phyloP scores from a whole-genome alignment of 345 rosid species.

The Isatis tinctoria region DNA sequence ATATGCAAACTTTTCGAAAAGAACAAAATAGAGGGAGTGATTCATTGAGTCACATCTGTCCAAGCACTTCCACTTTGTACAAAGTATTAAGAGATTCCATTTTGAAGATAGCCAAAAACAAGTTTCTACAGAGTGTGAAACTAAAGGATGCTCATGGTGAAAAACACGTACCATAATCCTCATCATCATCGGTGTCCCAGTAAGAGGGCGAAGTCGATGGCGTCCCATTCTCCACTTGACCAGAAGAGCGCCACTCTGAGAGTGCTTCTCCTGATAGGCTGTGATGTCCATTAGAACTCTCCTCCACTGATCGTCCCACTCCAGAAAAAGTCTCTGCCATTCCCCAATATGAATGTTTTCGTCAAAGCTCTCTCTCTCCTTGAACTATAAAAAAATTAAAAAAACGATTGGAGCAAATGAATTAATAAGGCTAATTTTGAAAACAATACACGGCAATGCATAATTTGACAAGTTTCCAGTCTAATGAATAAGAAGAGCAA shows the following conservation, averaged over 20 bases:
- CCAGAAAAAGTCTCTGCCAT: conserved; percentile 72
- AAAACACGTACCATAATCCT: conserved; percentile 51
- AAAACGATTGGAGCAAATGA: background rate
- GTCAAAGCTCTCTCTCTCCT: conserved; percentile 11
- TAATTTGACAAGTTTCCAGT: too few species aligned
- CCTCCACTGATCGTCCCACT: conserved; percentile 67
- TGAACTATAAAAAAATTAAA: too few species aligned
- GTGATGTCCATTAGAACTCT: conserved; percentile 51
- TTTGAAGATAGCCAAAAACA: background rate
- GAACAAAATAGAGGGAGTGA: background rate
- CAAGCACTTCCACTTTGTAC: background rate
- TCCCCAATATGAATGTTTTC: conserved; percentile 2
- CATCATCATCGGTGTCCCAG: conserved; percentile 88
- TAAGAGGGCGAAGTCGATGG: conserved; percentile 86
- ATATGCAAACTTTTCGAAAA: background rate
- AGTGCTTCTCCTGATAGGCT: conserved; percentile 75
- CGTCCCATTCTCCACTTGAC: conserved; percentile 83
- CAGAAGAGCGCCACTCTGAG: conserved; percentile 89
- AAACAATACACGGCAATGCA: background rate
- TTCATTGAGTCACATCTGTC: too few species aligned
- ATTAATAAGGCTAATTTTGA: background rate
- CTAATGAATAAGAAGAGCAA: background rate
- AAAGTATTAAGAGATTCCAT: background rate
- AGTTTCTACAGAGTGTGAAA: too few species aligned
- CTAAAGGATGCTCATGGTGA: too few species aligned